Evolutionary conservation across 345 rosid species (phyloP).

Genomic region (Brassica cretica): DNA sequence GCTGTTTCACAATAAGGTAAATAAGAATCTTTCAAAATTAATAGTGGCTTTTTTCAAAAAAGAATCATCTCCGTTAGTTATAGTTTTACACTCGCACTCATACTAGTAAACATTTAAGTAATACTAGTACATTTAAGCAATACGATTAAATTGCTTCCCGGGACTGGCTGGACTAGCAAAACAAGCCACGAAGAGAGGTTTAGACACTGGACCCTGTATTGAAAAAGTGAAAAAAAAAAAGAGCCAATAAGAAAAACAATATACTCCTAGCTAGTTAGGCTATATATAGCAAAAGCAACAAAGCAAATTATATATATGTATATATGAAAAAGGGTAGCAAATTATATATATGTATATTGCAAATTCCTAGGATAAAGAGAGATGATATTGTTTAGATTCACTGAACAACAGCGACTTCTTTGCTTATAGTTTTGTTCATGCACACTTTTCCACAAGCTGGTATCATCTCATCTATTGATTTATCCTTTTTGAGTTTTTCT

Average conservation of each 20-base stretch:
- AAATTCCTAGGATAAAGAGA: neutral
- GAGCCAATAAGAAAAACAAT: neutral
- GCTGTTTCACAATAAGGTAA: constrained; percentile 10
- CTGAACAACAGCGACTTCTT: neutral
- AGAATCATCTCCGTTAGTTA: neutral
- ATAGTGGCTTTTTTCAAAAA: neutral
- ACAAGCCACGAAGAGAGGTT: neutral
- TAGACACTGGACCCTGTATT: neutral
- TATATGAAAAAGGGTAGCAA: neutral
- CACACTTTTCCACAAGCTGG: constrained; percentile 7
- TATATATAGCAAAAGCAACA: neutral
- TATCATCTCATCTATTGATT: neutral
- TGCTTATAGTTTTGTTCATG: neutral
- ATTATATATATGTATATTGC: neutral
- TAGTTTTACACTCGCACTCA: neutral
- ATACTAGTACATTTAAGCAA: neutral
- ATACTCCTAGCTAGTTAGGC: neutral
- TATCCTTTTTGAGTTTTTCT: neutral
- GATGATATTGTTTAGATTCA: constrained; percentile 16
- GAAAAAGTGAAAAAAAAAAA: neutral
- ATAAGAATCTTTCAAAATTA: constrained; percentile 11
- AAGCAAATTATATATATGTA: neutral
- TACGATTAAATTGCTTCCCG: neutral
- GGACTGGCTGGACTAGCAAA: neutral
- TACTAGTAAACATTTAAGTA: neutral